Evolutionary conservation across 148 eudicot species (phyloP).

Genomic region (Heliamphora exappendiculata): DNA sequence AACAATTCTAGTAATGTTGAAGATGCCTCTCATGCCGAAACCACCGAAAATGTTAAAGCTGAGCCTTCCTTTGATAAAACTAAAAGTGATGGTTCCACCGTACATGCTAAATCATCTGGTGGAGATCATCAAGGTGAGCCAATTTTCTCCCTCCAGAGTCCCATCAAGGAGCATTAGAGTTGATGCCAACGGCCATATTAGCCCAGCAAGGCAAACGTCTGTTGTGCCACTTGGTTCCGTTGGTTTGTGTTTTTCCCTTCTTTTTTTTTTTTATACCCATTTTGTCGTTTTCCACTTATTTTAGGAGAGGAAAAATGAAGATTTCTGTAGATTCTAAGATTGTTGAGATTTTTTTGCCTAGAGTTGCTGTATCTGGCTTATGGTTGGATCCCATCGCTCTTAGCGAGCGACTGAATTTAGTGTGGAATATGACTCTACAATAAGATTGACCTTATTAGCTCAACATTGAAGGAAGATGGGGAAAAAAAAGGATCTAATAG

Average conservation of each 20-base stretch:
- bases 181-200: not conserved
- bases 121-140: slow-evolving; percentile 11
- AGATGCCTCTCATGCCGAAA: slow-evolving; percentile 9
- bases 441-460: too few relatives aligned
- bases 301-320: not conserved
- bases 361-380: not conserved
- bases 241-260: not conserved
- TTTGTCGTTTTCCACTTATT: not conserved
- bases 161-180: slow-evolving; percentile 21
- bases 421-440: not conserved
- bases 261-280: too few relatives aligned
- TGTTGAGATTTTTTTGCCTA: not conserved
- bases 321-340: not conserved
- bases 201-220: not conserved
- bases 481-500: too few relatives aligned
- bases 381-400: not conserved
- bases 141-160: slow-evolving; percentile 43
- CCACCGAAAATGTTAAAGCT: slow-evolving; percentile 7
- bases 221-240: not conserved
- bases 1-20: slow-evolving; percentile 15
- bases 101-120: slow-evolving; percentile 7
- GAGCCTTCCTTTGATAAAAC: slow-evolving; percentile 3
- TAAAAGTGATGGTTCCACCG: not conserved
- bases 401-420: not conserved
- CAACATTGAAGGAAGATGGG: too few relatives aligned